phyloP scores from a whole-genome alignment of 148 eudicot genomes.

The Chenopodium formosanum region DNA sequence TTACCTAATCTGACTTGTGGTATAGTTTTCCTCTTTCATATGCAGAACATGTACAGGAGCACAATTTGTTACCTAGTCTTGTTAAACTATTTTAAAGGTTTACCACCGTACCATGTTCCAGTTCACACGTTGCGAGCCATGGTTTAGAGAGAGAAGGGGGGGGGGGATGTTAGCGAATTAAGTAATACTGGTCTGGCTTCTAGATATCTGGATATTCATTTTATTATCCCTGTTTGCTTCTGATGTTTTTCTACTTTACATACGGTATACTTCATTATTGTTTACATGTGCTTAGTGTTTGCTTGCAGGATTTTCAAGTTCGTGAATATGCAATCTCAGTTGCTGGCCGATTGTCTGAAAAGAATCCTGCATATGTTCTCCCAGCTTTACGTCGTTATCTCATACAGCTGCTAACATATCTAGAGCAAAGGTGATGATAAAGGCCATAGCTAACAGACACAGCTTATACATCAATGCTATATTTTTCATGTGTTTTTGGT shows the following conservation, averaged over 20 bases:
- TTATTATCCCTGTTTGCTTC: background rate
- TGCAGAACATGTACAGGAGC: too few relatives aligned
- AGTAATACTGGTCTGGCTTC: background rate
- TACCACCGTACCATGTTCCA: too few relatives aligned
- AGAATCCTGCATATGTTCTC: slow-evolving; percentile 98
- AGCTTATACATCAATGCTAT: background rate
- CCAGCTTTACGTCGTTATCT: slow-evolving; percentile 99
- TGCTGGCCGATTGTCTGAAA: slow-evolving; percentile 90
- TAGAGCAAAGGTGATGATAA: slow-evolving; percentile 71
- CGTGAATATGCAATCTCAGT: slow-evolving; percentile 85
- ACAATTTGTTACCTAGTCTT: too few relatives aligned
- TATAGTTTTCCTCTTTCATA: too few relatives aligned
- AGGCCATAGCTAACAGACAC: background rate
- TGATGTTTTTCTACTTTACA: background rate
- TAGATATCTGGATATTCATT: background rate
- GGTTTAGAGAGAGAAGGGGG: too few relatives aligned
- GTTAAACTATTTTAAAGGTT: too few relatives aligned
- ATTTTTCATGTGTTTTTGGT: background rate
- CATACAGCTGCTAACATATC: slow-evolving; percentile 79
- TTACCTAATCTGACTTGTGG: too few relatives aligned
- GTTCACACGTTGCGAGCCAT: too few relatives aligned
- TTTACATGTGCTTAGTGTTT: slow-evolving; percentile 7
- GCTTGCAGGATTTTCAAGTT: slow-evolving; percentile 74
- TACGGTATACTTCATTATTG: background rate
- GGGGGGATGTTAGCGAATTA: too few relatives aligned